These are phyloP conservation scores for Paramecium sonneborni DNA, from an alignment of 73 alveolate genomes.

Conservation along the genomic window DNA sequence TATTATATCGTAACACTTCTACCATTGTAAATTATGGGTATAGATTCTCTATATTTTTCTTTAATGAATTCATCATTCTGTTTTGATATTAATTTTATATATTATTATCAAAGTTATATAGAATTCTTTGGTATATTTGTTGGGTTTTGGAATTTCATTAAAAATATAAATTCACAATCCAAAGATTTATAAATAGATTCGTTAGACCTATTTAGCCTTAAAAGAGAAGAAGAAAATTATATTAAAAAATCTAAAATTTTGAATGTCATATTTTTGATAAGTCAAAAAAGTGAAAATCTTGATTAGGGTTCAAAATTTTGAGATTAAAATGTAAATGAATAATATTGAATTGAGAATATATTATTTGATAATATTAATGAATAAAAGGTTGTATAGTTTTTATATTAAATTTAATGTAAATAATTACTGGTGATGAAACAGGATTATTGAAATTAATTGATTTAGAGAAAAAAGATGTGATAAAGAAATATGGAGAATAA, in stretches of 20 bases:
- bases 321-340: no score
- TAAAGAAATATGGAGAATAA: not conserved
- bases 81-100: not conserved
- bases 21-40: not conserved
- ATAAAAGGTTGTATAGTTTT: not conserved
- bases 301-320: no score
- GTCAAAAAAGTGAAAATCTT: no score
- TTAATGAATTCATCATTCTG: not conserved
- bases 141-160: not conserved
- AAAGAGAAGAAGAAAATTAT: no score
- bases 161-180: not conserved
- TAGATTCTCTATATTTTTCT: not conserved
- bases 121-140: not conserved
- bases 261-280: no score
- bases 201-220: no score
- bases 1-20: not conserved
- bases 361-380: no score
- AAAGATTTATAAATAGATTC: no score
- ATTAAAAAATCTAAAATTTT: no score
- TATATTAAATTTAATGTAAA: conserved; percentile 33
- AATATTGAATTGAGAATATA: no score
- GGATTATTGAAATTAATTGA: conserved; percentile 42
- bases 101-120: not conserved
- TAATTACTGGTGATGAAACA: conserved; percentile 57
- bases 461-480: conserved; percentile 21